These are phyloP conservation scores for Trypanosoma platydactyli DNA, from an alignment of 208 protist species.

Conservation along the genomic window DNA sequence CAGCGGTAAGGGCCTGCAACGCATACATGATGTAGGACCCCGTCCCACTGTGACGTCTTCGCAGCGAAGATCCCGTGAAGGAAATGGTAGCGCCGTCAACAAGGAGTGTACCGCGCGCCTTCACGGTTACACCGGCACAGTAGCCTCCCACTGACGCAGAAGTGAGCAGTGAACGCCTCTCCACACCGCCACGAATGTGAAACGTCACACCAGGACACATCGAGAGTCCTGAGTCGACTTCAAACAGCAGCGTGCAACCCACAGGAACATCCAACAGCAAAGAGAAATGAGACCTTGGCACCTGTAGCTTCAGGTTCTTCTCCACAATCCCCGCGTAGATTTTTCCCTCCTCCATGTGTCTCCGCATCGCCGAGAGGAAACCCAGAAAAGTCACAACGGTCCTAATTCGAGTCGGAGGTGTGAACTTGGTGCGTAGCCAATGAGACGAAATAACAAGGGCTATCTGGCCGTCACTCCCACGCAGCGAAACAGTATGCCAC, in stretches of 20 bases:
- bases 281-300: background rate
- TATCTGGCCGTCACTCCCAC: background rate
- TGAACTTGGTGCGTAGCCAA: background rate
- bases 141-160: no score
- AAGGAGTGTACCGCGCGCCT: no score
- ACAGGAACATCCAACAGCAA: background rate
- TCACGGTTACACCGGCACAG: no score
- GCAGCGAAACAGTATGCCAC: background rate
- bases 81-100: no score
- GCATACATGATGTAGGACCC: no score
- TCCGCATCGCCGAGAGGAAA: no score
- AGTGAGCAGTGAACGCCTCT: no score
- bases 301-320: background rate
- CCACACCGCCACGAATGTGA: no score
- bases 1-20: no score
- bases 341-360: background rate
- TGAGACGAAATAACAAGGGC: conserved; percentile 6
- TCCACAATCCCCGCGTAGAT: background rate
- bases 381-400: background rate
- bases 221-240: background rate
- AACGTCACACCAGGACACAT: background rate
- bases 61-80: no score
- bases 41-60: no score
- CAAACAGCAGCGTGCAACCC: background rate
- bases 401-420: background rate